phyloP scores from a whole-genome alignment of 2,329 filamentous ascomycete genomes.

The Curvularia sp. region DNA sequence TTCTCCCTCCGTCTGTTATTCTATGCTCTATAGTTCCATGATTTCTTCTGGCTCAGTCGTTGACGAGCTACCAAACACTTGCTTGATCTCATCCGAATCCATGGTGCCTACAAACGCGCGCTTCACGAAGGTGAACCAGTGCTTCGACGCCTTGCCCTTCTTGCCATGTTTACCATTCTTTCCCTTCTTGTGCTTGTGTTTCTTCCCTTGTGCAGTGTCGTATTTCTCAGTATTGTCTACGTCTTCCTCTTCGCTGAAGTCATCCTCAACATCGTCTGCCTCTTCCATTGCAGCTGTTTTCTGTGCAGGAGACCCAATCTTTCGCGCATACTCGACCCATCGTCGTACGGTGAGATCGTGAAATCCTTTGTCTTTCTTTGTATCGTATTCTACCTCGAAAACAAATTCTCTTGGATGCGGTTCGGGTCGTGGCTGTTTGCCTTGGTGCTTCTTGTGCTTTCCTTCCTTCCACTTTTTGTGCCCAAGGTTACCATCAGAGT shows the following conservation, averaged over 20 bases:
- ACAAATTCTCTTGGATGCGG: constrained; percentile 69
- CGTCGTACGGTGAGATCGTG: constrained; percentile 85
- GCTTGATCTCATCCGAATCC: constrained; percentile 67
- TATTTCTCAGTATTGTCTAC: constrained; percentile 14
- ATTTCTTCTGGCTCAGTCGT: constrained; percentile 16
- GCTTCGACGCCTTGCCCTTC: constrained; percentile 61
- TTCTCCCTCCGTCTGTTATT: background rate
- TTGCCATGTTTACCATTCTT: constrained; percentile 59
- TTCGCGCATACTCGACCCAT: constrained; percentile 78
- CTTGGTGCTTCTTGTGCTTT: constrained; percentile 66
- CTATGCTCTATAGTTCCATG: constrained; percentile 26
- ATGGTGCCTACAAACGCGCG: constrained; percentile 82
- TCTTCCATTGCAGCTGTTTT: constrained; percentile 18
- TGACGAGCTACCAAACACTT: constrained; percentile 37
- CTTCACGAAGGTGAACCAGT: constrained; percentile 78
- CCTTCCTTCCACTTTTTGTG: constrained; percentile 66
- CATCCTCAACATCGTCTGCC: constrained; percentile 30
- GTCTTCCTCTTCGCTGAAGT: constrained; percentile 28
- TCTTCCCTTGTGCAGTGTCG: constrained; percentile 47
- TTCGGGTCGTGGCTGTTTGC: constrained; percentile 55
- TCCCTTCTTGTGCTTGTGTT: constrained; percentile 59
- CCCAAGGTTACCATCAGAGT: constrained; percentile 37
- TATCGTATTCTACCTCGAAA: constrained; percentile 87
- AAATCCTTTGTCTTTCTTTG: constrained; percentile 76
- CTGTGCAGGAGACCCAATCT: constrained; percentile 67